These are phyloP conservation scores for Chaetomiaceae sp. DNA, from an alignment of 2,329 filamentous ascomycete species.

Conservation along the genomic window DNA sequence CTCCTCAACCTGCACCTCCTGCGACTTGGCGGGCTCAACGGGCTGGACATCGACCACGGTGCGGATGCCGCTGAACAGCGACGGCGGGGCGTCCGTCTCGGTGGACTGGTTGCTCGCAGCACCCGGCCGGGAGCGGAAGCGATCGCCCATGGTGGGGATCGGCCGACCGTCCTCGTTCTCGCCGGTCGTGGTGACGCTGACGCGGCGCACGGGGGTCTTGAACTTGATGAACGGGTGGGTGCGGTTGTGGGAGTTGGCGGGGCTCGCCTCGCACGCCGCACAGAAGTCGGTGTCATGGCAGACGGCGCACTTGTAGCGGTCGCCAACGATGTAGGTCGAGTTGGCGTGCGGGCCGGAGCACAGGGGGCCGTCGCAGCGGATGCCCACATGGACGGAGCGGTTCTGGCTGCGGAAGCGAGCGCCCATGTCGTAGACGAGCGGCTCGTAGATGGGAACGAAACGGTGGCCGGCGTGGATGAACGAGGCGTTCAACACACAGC, in stretches of 20 bases:
- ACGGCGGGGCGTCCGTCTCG: constrained; percentile 37
- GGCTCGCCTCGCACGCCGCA: constrained; percentile 84
- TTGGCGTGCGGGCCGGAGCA: constrained; percentile 47
- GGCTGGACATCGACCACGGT: constrained; percentile 56
- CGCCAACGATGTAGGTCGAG: constrained; percentile 69
- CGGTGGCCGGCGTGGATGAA: constrained; percentile 75
- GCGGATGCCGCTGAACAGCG: constrained; percentile 44
- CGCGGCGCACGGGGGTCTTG: constrained; percentile 83
- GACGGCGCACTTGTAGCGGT: constrained; percentile 94
- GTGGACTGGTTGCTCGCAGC: constrained; percentile 42
- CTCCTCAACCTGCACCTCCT: constrained; percentile 23
- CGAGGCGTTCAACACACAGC: constrained; percentile 62
- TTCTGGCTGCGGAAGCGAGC: constrained; percentile 32
- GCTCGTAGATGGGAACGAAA: constrained; percentile 81
- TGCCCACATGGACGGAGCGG: constrained; percentile 64
- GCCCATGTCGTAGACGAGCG: constrained; percentile 41
- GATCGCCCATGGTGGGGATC: constrained; percentile 68
- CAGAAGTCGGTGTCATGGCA: constrained; percentile 96
- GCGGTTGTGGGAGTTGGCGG: constrained; percentile 78
- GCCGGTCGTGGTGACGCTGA: constrained; percentile 77
- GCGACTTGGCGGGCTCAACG: constrained; percentile 27
- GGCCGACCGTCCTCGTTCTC: constrained; percentile 64
- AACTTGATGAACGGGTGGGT: constrained; percentile 98
- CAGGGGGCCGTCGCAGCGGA: constrained; percentile 91
- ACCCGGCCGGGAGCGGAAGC: constrained; percentile 10